Conservation (phyloP, 2,329 filamentous ascomycete genomes). For the Arthrinium puccinioides region DNA sequence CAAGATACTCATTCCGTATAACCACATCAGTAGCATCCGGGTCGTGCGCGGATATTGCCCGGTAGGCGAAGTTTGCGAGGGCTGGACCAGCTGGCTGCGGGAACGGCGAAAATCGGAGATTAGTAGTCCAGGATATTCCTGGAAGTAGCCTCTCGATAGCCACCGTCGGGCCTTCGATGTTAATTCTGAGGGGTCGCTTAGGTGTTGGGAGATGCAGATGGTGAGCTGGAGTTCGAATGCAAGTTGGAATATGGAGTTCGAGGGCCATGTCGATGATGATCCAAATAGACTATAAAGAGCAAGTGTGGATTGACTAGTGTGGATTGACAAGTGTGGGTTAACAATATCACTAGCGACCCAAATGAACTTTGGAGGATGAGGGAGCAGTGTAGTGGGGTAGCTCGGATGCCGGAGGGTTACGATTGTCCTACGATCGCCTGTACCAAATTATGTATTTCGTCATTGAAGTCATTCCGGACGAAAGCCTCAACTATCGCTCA, state of each 20-base stretch:
- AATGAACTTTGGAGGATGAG: too few species aligned
- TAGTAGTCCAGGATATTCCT: constrained; percentile 6
- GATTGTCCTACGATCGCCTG: too few species aligned
- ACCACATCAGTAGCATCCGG: constrained; percentile 5
- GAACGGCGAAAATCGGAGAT: background rate
- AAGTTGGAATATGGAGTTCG: constrained; percentile 9
- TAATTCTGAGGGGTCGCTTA: constrained; percentile 9
- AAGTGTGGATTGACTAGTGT: too few species aligned
- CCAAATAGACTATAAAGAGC: too few species aligned
- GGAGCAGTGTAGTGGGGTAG: too few species aligned
- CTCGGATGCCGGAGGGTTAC: too few species aligned
- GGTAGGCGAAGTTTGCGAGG: constrained; percentile 9
- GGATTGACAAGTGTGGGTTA: too few species aligned
- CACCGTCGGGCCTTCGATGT: constrained; percentile 10
- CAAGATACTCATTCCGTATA: constrained; percentile 6
- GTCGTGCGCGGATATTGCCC: constrained; percentile 6
- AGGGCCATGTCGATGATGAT: constrained; percentile 8
- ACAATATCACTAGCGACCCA: too few species aligned
- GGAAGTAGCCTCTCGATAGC: constrained; percentile 11
- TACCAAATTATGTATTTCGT: too few species aligned
- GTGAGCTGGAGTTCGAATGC: constrained; percentile 8
- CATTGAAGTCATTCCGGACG: too few species aligned
- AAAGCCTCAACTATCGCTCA: too few species aligned
- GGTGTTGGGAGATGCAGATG: constrained; percentile 6
- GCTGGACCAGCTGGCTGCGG: constrained; percentile 5